Percentiles rank a stretch among this genome's conserved stretches.
phyloP scores from a whole-genome alignment of 1,284 basidiomycete genomes.

The Taiwanofungus camphoratus region DNA sequence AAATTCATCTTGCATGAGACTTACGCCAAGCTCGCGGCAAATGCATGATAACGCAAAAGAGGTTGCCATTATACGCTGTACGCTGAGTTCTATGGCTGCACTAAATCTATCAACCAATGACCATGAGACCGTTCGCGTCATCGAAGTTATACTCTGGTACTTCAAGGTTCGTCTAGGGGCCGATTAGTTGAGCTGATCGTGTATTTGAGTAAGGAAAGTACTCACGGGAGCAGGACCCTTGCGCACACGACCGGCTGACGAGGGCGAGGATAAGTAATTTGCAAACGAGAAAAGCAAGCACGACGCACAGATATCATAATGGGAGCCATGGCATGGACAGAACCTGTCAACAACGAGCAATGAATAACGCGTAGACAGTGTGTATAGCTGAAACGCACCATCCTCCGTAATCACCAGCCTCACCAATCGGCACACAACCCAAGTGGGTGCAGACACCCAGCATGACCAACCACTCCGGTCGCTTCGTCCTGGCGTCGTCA shows the following conservation, averaged over 20 bases:
- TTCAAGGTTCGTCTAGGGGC: slow-evolving; percentile 81
- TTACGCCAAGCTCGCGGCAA: too few species aligned
- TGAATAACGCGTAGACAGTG: not conserved
- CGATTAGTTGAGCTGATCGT: slow-evolving; percentile 25
- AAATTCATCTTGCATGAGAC: too few species aligned
- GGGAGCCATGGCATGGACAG: slow-evolving; percentile 98
- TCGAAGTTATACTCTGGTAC: slow-evolving; percentile 85
- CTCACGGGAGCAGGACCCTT: slow-evolving; percentile 91
- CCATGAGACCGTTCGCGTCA: slow-evolving; percentile 82
- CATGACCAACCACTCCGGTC: slow-evolving; percentile 98
- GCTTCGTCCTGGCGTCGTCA: slow-evolving; percentile 86
- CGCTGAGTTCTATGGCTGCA: slow-evolving; percentile 8
- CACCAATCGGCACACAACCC: slow-evolving; percentile 98
- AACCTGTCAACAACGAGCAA: slow-evolving; percentile 45
- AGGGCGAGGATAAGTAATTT: slow-evolving; percentile 9
- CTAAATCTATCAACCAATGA: slow-evolving; percentile 72
- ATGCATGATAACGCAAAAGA: not conserved
- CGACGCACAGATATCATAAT: slow-evolving; percentile 86
- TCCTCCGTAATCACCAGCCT: slow-evolving; percentile 97
- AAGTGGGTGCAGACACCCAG: slow-evolving; percentile 97
- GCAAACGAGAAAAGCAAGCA: slow-evolving; percentile 4
- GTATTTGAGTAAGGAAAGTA: slow-evolving; percentile 11
- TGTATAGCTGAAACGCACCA: slow-evolving; percentile 56
- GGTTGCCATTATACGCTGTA: slow-evolving; percentile 10
- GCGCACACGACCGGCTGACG: slow-evolving; percentile 82